Evolutionary conservation across 345 rosid genomes (phyloP).

Genomic region (Linum usitatissimum): DNA sequence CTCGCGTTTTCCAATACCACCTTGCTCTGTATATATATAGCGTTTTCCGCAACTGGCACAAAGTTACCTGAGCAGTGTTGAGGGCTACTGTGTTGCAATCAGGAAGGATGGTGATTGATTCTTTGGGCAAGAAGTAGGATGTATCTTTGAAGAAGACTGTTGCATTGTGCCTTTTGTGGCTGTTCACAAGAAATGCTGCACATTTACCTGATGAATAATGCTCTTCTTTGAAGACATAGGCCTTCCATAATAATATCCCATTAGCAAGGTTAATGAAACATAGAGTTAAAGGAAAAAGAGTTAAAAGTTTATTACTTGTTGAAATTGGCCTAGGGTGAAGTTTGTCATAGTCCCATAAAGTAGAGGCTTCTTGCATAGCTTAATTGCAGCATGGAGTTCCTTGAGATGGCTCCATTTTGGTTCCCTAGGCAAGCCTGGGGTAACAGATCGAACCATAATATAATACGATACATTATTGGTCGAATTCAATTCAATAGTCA

Average conservation of each 20-base stretch:
- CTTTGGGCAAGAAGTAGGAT: conserved; percentile 41
- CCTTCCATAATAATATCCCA: too few relatives aligned
- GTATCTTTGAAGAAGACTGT: conserved; percentile 34
- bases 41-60: too few relatives aligned
- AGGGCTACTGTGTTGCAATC: conserved; percentile 60
- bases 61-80: conserved; percentile 64
- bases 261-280: too few relatives aligned
- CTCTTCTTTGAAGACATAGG: conserved; percentile 44
- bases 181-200: conserved; percentile 63
- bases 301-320: not conserved
- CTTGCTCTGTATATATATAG: too few relatives aligned
- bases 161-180: conserved; percentile 20
- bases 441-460: too few relatives aligned
- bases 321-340: not conserved
- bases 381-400: not conserved
- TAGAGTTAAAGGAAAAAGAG: too few relatives aligned
- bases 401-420: conserved; percentile 2
- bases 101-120: conserved; percentile 58
- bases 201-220: conserved; percentile 19
- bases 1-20: too few relatives aligned
- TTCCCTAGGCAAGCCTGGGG: not conserved
- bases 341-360: not conserved
- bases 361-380: not conserved
- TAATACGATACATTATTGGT: too few relatives aligned
- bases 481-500: too few relatives aligned